phyloP scores from a whole-genome alignment of 1,284 basidiomycete genomes.

The Mrakiaceae sp. region DNA sequence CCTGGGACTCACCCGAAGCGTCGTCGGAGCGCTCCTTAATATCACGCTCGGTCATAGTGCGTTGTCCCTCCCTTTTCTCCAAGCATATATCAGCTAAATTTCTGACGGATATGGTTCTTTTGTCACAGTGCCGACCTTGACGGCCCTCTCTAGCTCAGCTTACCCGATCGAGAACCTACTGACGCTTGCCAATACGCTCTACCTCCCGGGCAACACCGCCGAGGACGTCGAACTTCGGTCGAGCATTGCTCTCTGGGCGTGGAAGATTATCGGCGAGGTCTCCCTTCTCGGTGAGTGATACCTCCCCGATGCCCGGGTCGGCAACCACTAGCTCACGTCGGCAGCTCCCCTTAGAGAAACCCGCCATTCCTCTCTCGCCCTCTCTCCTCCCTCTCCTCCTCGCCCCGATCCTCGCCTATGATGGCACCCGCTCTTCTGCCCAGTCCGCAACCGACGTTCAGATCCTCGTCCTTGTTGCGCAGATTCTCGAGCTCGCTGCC shows the following conservation, averaged over 20 bases:
- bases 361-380: neutral
- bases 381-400: constrained; percentile 5
- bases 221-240: constrained; percentile 1
- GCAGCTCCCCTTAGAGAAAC: neutral
- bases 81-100: neutral
- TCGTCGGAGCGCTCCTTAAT: constrained; percentile 14
- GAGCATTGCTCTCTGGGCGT: constrained; percentile 7
- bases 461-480: neutral
- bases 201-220: constrained; percentile 2
- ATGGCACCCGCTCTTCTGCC: neutral
- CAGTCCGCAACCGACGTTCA: neutral
- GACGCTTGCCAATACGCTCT: neutral
- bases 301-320: neutral
- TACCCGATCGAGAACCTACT: constrained; percentile 8
- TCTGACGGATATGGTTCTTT: neutral
- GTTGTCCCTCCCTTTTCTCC: neutral
- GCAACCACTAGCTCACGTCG: neutral
- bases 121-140: neutral
- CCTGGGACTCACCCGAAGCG: neutral
- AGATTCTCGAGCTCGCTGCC: constrained; percentile 3
- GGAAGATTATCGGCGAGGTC: constrained; percentile 12
- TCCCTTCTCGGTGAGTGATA: constrained; percentile 3
- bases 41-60: constrained; percentile 12
- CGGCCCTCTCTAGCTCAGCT: neutral
- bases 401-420: neutral